Conservation (phyloP, 352 stramenopile species). For the Phytophthora pluvialis region DNA sequence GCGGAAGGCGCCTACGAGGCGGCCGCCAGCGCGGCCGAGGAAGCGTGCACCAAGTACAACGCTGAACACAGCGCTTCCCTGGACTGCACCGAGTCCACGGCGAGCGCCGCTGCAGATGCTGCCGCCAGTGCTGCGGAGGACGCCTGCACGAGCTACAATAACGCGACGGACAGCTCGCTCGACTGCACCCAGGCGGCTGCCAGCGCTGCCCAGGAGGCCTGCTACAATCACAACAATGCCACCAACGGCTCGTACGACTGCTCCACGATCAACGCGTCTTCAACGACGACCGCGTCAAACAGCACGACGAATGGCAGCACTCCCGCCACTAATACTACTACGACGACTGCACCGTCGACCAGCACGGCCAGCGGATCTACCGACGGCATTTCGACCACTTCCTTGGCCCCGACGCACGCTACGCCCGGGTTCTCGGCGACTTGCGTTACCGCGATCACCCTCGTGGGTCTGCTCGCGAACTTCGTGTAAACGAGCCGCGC, state of each 20-base stretch:
- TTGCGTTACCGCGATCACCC: conserved; percentile 18
- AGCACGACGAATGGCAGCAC: conserved; percentile 5
- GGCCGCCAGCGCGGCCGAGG: conserved; percentile 23
- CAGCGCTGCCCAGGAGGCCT: conserved; percentile 23
- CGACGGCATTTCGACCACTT: conserved; percentile 28
- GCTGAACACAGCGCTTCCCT: conserved; percentile 22
- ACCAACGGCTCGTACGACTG: conserved; percentile 32
- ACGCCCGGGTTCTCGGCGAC: conserved; percentile 16
- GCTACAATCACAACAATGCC: conserved; percentile 34
- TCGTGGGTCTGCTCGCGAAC: conserved; percentile 15
- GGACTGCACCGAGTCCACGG: conserved; percentile 27
- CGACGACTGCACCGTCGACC: conserved; percentile 18
- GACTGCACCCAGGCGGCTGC: conserved; percentile 28
- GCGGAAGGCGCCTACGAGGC: conserved; percentile 26
- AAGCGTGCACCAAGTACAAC: conserved; percentile 30
- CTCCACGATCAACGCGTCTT: conserved; percentile 15
- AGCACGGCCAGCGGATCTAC: conserved; percentile 14
- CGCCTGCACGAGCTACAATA: conserved; percentile 27
- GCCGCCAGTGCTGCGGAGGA: conserved; percentile 24
- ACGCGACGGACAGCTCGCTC: conserved; percentile 26
- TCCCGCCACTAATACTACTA: not conserved
- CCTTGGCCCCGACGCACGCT: conserved; percentile 14
- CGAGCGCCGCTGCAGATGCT: conserved; percentile 26
- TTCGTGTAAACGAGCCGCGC: conserved; percentile 19
- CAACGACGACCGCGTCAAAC: conserved; percentile 6